Base-by-base conservation (phyloP, 2,329 filamentous ascomycete genomes). In the Sphaerulina populicola region DNA sequence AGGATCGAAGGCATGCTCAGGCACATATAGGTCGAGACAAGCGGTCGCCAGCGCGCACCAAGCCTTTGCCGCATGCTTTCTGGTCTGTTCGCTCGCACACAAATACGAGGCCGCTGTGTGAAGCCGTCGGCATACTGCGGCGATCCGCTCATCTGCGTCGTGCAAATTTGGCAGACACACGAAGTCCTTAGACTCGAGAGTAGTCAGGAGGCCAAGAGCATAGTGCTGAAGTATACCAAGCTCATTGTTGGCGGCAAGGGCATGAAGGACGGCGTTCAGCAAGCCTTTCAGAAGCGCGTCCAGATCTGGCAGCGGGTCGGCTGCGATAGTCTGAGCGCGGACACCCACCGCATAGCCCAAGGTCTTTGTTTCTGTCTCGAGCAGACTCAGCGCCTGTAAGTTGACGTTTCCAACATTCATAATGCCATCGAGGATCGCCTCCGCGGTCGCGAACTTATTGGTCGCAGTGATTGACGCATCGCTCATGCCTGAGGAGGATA, bases 1-100 rank as follows among this genome's bases (percentile, higher is more conserved):
- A 1, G 93, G 93, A 66, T 98, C 93, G 62, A 91, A 93, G 3
- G 86, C 78, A 58, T 84, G 83, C 66, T 94, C 85, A 0, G 94
- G 90, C 2, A 97, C 82, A 63, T 91, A 96, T 2, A 96, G 75
- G 55, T 79, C 79, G 43, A 97, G 74, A 36, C 84, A 80, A 12
- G 83, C 83, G 15, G 90, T 69, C 1, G 87, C 84, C 54, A 95
- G 82, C 45, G 85, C 76, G 27, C 89, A 76, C 81, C 90, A 93
- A 4, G 86, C 83, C 18, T 63, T 47, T 4, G 84, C 69, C 6
- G 47, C 51, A 14, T 11, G n/a, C 0, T 36, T 12, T 36, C 40
- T 37, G 18, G 12, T 36, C 31, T 38, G 3, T 18, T 23, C n/a
- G 10, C 9, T 10, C 12, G 21, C 18, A 1, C 31, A 6, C 7